phyloP scores from a whole-genome alignment of 495 filamentous ascomycete species.

The Xylaria bambusicola region DNA sequence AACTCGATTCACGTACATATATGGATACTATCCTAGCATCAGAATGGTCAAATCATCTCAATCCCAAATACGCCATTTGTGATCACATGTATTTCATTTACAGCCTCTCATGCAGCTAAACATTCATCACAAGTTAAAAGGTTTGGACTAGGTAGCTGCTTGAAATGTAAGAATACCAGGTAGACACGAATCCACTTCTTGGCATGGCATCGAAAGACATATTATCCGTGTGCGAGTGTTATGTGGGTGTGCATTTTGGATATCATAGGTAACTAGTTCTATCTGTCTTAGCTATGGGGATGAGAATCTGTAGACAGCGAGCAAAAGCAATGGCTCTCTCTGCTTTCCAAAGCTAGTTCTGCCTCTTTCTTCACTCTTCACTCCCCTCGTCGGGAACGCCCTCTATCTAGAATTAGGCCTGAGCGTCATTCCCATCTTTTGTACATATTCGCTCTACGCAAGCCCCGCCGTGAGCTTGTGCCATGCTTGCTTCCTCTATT shows the following conservation, averaged over 20 bases:
- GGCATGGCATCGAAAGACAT: too few relatives aligned
- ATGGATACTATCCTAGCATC: too few relatives aligned
- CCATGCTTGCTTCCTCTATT: not conserved
- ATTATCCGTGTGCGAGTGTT: too few relatives aligned
- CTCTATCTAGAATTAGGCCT: not conserved
- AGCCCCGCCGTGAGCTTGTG: not conserved
- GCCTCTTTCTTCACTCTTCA: not conserved
- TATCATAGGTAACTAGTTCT: conserved; percentile 15
- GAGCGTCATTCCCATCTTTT: not conserved
- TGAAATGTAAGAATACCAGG: too few relatives aligned
- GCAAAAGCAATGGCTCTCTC: conserved; percentile 8
- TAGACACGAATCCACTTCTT: too few relatives aligned
- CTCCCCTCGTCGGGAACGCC: not conserved
- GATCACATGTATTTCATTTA: too few relatives aligned
- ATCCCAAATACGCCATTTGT: too few relatives aligned
- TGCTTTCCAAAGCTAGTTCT: conserved; percentile 18
- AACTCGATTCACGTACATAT: too few relatives aligned
- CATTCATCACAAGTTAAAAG: too few relatives aligned
- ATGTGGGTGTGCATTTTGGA: conserved; percentile 1
- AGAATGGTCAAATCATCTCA: too few relatives aligned
- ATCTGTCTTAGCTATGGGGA: conserved; percentile 5
- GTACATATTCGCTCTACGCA: not conserved
- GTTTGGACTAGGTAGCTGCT: too few relatives aligned
- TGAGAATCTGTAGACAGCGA: conserved; percentile 5
- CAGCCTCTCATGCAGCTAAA: too few relatives aligned